A percentile compares a stretch with the other conserved stretches of the same genome.
Evolutionary conservation across 495 filamentous ascomycete species (phyloP).

Genomic region (Aspergillus steynii): DNA sequence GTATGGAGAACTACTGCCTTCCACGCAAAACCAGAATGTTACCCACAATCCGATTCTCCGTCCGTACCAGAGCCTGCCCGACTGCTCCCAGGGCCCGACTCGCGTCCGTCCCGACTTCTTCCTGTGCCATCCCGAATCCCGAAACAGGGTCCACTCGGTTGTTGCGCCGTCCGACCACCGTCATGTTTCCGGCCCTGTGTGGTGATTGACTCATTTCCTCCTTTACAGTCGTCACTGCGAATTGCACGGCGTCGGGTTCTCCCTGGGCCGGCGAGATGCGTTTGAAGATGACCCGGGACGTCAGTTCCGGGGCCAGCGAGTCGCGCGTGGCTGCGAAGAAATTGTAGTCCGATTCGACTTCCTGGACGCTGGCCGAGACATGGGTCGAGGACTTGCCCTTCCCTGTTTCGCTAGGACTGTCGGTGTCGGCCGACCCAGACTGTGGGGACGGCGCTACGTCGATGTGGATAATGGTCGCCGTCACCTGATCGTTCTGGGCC

Average conservation of each 20-base stretch:
- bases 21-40: conserved; percentile 83
- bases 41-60: conserved; percentile 60
- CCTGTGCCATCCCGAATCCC: conserved; percentile 14
- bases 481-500: conserved; percentile 70
- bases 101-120: conserved; percentile 46
- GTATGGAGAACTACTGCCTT: not conserved
- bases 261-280: conserved; percentile 20
- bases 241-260: conserved; percentile 24
- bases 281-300: conserved; percentile 60
- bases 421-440: not conserved
- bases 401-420: not conserved
- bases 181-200: conserved; percentile 74
- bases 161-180: conserved; percentile 68
- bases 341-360: conserved; percentile 45
- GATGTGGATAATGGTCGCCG: conserved; percentile 37
- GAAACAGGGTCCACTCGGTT: conserved; percentile 16
- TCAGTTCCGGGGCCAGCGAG: conserved; percentile 58
- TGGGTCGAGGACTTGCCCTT: conserved; percentile 3
- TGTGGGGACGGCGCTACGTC: conserved; percentile 10
- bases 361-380: conserved; percentile 5
- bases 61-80: conserved; percentile 59
- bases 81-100: conserved; percentile 65
- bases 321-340: conserved; percentile 66
- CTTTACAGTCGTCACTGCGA: conserved; percentile 47
- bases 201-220: conserved; percentile 60